Evolutionary conservation across 257 asterid species (phyloP).

Genomic region (Nyctanthes arbortristis): DNA sequence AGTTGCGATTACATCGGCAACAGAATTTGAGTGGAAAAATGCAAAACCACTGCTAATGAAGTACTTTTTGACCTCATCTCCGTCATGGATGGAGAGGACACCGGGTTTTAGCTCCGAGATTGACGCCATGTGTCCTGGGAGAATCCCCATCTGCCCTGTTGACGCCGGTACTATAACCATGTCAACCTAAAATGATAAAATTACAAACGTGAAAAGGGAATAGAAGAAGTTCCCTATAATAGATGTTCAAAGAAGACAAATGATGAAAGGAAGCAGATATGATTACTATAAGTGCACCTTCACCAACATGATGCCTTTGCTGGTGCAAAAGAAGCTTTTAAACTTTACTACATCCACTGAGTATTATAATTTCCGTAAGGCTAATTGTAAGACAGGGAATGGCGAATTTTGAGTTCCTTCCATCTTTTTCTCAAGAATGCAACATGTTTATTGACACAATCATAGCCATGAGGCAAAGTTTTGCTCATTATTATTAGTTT

Average conservation of each 20-base stretch:
- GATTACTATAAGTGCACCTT: not conserved
- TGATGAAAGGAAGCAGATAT: not conserved
- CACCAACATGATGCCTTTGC: not conserved
- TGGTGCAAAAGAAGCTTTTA: not conserved
- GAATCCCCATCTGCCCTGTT: conserved; percentile 60
- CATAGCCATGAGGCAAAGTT: not conserved
- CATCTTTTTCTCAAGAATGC: not conserved
- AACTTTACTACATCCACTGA: not conserved
- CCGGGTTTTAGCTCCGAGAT: conserved; percentile 66
- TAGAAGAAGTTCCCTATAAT: not conserved
- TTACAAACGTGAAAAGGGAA: not conserved
- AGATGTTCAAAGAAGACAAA: not conserved
- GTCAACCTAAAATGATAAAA: conserved; percentile 46
- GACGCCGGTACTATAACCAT: conserved; percentile 55
- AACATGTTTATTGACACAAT: not conserved
- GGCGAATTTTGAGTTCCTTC: not conserved
- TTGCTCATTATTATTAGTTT: too few relatives aligned
- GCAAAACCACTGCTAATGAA: conserved; percentile 63
- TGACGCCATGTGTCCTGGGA: conserved; percentile 56
- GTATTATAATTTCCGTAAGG: not conserved
- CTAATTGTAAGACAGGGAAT: not conserved
- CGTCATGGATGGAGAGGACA: conserved; percentile 49
- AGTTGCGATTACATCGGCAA: conserved; percentile 42
- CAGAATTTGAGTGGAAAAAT: conserved; percentile 48
- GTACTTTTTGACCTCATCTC: conserved; percentile 40